Percentiles rank a stretch among this genome's conserved stretches.
Conservation (phyloP, 805 yeast genomes). For the Saturnispora besseyi region DNA sequence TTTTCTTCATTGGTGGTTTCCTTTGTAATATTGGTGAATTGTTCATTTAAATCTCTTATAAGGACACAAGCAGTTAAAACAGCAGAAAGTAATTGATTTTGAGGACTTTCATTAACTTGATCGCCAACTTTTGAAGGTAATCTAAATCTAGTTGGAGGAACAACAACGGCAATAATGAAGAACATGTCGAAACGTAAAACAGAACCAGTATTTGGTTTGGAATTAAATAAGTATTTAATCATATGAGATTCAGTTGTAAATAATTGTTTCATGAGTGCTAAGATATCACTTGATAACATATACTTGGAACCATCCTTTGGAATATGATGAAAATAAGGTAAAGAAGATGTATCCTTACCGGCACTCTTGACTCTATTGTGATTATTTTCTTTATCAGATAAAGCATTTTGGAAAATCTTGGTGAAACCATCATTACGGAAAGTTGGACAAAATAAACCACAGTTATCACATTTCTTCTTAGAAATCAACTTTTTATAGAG, state of each 20-base stretch:
- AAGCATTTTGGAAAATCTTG: constrained; percentile 82
- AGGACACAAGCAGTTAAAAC: constrained; percentile 70
- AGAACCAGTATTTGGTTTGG: constrained; percentile 52
- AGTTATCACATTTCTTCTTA: constrained; percentile 88
- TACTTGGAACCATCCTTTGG: constrained; percentile 73
- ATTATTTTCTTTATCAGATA: constrained; percentile 70
- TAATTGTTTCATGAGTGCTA: constrained; percentile 65
- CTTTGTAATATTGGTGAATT: constrained; percentile 56
- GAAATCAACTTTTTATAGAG: constrained; percentile 65
- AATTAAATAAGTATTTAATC: constrained; percentile 67
- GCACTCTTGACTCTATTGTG: constrained; percentile 80
- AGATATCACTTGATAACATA: constrained; percentile 78
- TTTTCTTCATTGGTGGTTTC: constrained; percentile 58
- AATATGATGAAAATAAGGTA: constrained; percentile 33
- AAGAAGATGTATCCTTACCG: constrained; percentile 16
- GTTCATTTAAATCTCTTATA: constrained; percentile 85
- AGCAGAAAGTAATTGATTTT: constrained; percentile 78
- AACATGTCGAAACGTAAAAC: constrained; percentile 68
- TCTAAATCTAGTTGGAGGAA: constrained; percentile 95
- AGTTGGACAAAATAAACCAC: constrained; percentile 90
- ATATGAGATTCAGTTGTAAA: constrained; percentile 66
- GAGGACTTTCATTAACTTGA: constrained; percentile 88
- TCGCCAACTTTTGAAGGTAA: constrained; percentile 96
- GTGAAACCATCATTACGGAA: constrained; percentile 93
- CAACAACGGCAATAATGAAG: constrained; percentile 79